Base-by-base conservation (phyloP, 345 rosid species). In the Luvunga scandens region DNA sequence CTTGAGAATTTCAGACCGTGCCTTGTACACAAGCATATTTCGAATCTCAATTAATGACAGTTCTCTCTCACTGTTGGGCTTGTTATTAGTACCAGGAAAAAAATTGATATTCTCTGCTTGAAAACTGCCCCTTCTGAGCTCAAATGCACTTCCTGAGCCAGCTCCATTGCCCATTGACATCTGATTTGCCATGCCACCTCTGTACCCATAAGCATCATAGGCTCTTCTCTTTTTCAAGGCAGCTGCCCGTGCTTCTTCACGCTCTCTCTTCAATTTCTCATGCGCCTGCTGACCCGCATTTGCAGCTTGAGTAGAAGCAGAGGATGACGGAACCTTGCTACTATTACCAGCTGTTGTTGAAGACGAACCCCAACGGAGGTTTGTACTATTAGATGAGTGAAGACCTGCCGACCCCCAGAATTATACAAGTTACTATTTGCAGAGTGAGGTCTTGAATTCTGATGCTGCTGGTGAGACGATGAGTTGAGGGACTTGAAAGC, bases 21-120 rank as follows among this genome's bases (percentile, higher is more conserved):
- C 92, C 87, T 86, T 97, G 34, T 79, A 68, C 75, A 81, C 34
- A 83, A 92, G 79, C 79, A 91, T 81, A 80, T 84, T 90, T 34
- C 88, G 84, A 38, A 85, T 71, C 78, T 91, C 97, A 27, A 79
- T 22, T 48, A 83, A 63, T 25, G 88, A 75, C 78, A 91, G 63
- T 68, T 90, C 92, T 78, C 89, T 87, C 76, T 72, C 81, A 24
- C 56, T 83, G 25, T 69, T 71, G 77, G 72, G 73, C 86, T 56
- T 84, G 70, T 69, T 73, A 73, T 77, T 61, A 76, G 50, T 55
- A 50, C 84, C 74, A 63, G 86, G 81, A 83, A 68, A 78, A 67
- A 88, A 85, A 56, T 80, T 66, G 21, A 55, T 73, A 80, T 76
- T 83, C 73, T 77, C 81, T 6, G 62, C 33, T 77, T 85, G 87